These are phyloP conservation scores for Chaetomium tenue DNA, from an alignment of 495 filamentous ascomycete genomes.

Conservation along the genomic window DNA sequence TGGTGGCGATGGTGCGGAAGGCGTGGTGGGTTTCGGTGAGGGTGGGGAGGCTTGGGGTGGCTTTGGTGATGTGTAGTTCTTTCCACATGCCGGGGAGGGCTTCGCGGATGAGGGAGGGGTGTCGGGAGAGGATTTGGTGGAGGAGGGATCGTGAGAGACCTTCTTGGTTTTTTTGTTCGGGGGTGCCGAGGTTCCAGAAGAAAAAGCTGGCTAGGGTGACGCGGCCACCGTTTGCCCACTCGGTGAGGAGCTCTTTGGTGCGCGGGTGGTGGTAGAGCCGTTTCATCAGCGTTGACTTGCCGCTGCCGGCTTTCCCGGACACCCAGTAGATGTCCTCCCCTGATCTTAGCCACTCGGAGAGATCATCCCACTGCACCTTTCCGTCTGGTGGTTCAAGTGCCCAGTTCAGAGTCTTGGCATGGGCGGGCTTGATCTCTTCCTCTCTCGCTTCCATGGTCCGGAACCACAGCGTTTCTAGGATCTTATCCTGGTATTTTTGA, in stretches of 20 bases:
- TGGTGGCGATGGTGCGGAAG: neutral
- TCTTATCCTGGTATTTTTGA: neutral
- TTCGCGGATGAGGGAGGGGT: neutral
- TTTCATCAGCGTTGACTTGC: constrained; percentile 7
- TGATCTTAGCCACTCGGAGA: neutral
- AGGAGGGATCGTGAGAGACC: neutral
- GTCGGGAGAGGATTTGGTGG: neutral
- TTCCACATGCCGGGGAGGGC: neutral
- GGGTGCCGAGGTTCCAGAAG: neutral
- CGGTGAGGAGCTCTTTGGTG: neutral
- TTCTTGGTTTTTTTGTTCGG: neutral
- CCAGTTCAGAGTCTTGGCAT: neutral
- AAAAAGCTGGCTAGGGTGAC: neutral
- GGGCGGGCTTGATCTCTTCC: neutral
- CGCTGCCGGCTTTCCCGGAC: constrained; percentile 2
- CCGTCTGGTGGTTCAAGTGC: neutral
- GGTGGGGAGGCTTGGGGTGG: neutral
- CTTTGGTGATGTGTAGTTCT: neutral
- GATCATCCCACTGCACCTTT: neutral
- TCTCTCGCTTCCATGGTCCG: constrained; percentile 1
- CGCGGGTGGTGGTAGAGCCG: neutral
- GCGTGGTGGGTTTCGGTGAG: neutral
- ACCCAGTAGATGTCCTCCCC: constrained; percentile 2
- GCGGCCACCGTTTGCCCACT: neutral
- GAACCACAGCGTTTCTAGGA: neutral